These are phyloP conservation scores for Fusarium succisae DNA, from an alignment of 2,329 filamentous ascomycete genomes.

Conservation along the genomic window DNA sequence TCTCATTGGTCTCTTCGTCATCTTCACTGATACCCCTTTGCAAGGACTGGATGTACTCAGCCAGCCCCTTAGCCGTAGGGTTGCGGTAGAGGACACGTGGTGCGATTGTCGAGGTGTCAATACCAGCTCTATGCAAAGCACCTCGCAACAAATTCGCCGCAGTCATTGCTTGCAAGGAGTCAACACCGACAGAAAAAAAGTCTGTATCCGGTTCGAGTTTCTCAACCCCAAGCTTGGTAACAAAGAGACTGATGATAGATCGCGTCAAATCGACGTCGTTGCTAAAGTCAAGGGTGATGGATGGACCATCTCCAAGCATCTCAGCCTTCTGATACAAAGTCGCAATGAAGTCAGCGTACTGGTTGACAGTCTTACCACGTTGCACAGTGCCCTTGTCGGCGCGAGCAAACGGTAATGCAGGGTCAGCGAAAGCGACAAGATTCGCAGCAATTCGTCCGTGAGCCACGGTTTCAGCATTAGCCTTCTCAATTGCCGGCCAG, in stretches of 20 bases:
- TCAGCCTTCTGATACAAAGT: background rate
- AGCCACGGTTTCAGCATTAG: background rate
- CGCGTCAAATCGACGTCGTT: rapidly evolving
- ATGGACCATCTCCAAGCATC: rapidly evolving
- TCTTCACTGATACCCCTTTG: rapidly evolving
- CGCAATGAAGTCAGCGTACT: background rate
- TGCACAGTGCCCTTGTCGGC: background rate
- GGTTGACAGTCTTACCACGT: background rate
- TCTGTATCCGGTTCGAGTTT: background rate
- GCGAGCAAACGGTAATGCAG: background rate
- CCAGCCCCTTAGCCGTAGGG: background rate
- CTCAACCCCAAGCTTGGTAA: background rate
- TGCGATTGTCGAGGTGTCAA: rapidly evolving
- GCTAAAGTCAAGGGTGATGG: background rate
- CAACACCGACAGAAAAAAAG: background rate
- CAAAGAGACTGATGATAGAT: background rate
- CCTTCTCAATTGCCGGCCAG: background rate
- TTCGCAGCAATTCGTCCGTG: background rate
- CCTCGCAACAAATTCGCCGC: background rate
- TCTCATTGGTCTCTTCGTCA: background rate
- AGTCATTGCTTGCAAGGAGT: background rate
- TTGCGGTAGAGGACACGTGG: background rate
- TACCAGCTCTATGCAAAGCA: rapidly evolving
- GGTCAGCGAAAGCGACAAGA: background rate
- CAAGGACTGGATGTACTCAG: background rate